Evolutionary conservation across 257 asterid genomes (phyloP), one percentile per base, ranked within the genome.

Genomic region (Jacaranda mimosifolia): DNA sequence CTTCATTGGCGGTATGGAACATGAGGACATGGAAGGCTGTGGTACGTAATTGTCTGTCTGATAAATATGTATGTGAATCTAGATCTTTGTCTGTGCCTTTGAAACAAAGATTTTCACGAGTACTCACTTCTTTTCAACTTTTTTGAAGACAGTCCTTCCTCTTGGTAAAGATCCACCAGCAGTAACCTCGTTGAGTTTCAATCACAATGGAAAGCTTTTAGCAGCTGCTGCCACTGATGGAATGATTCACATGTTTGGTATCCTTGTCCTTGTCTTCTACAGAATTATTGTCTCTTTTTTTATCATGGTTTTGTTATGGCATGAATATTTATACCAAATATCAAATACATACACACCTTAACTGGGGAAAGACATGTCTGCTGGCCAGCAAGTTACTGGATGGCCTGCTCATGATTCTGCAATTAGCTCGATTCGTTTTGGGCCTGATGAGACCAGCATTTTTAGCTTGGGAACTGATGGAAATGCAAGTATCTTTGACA

Each of bases 131-230:
- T 81, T 80, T 81, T 80, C 71, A 79, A 82, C 86, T 83, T 87
- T 26, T 66, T 75, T 92, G 92, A 89, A 95, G 99, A 77, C 98
- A 89, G 98, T 89, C 83, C 99, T 95, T 88, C 99, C 98, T 80
- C 98, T 95, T 82, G 99, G 99, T 76, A 82, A 93, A 80, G 99
- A 95, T 89, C 99, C 99, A 73, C 99, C 99, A 8, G 98, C 98
- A 78, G 84, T 92, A 74, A 91, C 98, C 63, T 91, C 97, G n/a
- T 75, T 93, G 85, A 87, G 93, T 82, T 95, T 95, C 86, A 95
- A 91, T 79, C 99, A 95, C 85, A 95, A 95, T 48, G 99, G 32
- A 78, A 93, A 95, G 91, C 94, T 95, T 82, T 87, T 95, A 86
- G 99, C 99, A 67, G 99, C 99, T 78, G 98, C 96, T 65, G 98